Evolutionary conservation across 768 basidiomycete genomes (phyloP).

Genomic region (Suillus subluteus): DNA sequence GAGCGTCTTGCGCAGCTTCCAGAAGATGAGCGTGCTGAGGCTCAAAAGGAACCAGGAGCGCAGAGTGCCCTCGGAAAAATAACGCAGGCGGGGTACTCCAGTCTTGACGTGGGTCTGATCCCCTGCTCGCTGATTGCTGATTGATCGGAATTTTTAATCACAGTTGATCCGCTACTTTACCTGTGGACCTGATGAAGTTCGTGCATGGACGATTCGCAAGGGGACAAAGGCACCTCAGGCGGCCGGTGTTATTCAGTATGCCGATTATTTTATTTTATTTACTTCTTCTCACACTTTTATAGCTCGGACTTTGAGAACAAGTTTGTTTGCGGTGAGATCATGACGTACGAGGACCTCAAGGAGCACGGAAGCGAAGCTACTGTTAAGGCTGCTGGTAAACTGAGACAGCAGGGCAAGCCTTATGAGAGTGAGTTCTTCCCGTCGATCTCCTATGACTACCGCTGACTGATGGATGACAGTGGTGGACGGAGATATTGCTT

Average conservation of each 20-base stretch:
- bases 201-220: constrained; percentile 96
- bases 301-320: constrained; percentile 98
- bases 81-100: constrained; percentile 90
- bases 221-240: constrained; percentile 97
- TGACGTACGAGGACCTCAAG: constrained; percentile 87
- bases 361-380: constrained; percentile 89
- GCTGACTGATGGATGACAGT: constrained; percentile 44
- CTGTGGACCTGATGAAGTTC: constrained; percentile 94
- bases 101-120: constrained; percentile 66
- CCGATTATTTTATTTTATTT: constrained; percentile 16
- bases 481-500: constrained; percentile 88
- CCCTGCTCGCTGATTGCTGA: background rate
- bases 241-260: constrained; percentile 96
- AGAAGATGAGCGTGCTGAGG: constrained; percentile 73
- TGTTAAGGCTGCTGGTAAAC: constrained; percentile 94
- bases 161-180: constrained; percentile 97
- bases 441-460: background rate
- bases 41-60: constrained; percentile 77
- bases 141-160: background rate
- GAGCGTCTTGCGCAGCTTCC: constrained; percentile 75
- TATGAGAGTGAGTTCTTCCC: constrained; percentile 76
- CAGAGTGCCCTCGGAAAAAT: constrained; percentile 86
- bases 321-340: constrained; percentile 97
- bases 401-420: constrained; percentile 94
- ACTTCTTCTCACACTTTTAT: constrained; percentile 2